Conservation (phyloP, 2,329 filamentous ascomycete genomes). For the Ilyonectria sp. region DNA sequence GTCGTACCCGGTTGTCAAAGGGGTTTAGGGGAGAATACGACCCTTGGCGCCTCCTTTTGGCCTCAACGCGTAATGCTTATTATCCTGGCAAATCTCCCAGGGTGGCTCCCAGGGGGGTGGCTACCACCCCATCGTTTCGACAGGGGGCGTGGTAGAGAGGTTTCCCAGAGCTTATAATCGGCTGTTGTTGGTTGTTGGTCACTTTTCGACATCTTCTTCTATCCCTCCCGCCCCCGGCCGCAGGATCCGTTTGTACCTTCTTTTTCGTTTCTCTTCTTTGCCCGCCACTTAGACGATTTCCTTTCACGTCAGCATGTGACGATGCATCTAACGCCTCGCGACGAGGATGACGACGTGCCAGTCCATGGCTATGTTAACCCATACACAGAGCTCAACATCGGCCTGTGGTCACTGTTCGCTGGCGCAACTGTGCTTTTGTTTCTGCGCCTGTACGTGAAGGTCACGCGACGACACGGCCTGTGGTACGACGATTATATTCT, state of each 20-base stretch:
- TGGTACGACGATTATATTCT: constrained; percentile 59
- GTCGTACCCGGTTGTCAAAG: background rate
- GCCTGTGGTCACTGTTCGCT: constrained; percentile 53
- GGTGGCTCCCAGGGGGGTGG: background rate
- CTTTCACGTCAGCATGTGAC: constrained; percentile 24
- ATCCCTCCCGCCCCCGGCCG: background rate
- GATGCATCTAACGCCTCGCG: constrained; percentile 44
- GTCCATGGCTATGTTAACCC: constrained; percentile 50
- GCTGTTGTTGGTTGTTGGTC: background rate
- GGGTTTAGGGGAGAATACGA: background rate
- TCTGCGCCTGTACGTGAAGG: constrained; percentile 53
- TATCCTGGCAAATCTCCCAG: background rate
- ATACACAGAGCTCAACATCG: constrained; percentile 51
- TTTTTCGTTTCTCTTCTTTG: background rate
- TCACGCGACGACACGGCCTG: constrained; percentile 53
- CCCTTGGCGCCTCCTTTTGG: background rate
- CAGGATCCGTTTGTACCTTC: background rate
- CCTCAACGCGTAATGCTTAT: constrained; percentile 11
- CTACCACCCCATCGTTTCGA: background rate
- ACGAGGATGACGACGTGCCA: constrained; percentile 33
- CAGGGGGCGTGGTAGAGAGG: background rate
- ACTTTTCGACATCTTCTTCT: background rate
- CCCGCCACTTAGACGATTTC: background rate
- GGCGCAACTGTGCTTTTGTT: constrained; percentile 50
- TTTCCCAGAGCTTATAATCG: background rate